Conservation (phyloP, 1,139 yeast genomes). For the Eremothecium coryli region DNA sequence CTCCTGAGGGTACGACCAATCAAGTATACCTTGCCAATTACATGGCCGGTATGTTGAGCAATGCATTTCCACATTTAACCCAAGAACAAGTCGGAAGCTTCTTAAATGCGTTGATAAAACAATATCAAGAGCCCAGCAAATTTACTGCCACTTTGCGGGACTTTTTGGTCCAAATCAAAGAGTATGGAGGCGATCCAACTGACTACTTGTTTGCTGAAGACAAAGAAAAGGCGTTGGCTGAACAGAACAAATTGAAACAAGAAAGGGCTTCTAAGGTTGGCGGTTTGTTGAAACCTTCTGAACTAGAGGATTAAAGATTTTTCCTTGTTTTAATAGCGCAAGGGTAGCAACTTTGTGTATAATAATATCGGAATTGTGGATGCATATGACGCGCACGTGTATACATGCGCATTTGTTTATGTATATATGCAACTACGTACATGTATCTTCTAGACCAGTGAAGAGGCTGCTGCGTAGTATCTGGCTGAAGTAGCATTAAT, state of each 20-base stretch:
- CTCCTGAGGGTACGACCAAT: slow-evolving; percentile 78
- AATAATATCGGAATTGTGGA: no score
- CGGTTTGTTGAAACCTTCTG: slow-evolving; percentile 93
- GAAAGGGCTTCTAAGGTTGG: slow-evolving; percentile 84
- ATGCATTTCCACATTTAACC: slow-evolving; percentile 87
- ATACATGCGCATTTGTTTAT: slow-evolving; percentile 1
- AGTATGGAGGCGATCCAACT: slow-evolving; percentile 85
- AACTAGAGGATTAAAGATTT: slow-evolving; percentile 55
- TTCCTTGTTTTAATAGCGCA: background rate
- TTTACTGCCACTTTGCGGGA: slow-evolving; percentile 87
- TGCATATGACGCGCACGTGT: no score
- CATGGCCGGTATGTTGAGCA: slow-evolving; percentile 68
- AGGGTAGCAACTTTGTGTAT: background rate
- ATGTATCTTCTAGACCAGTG: no score
- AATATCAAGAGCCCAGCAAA: slow-evolving; percentile 63
- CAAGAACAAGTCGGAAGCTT: slow-evolving; percentile 74
- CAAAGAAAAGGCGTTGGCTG: slow-evolving; percentile 66
- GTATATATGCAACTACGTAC: no score
- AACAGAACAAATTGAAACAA: slow-evolving; percentile 58
- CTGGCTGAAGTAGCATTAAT: no score
- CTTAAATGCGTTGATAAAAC: slow-evolving; percentile 63
- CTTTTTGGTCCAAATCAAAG: slow-evolving; percentile 92
- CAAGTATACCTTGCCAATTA: slow-evolving; percentile 70
- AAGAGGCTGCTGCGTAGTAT: no score
- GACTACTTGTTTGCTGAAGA: slow-evolving; percentile 95